Percentiles rank a stretch among this genome's conserved stretches.
Evolutionary conservation across 495 filamentous ascomycete species (phyloP).

Genomic region (Podospora pseudoanserina): DNA sequence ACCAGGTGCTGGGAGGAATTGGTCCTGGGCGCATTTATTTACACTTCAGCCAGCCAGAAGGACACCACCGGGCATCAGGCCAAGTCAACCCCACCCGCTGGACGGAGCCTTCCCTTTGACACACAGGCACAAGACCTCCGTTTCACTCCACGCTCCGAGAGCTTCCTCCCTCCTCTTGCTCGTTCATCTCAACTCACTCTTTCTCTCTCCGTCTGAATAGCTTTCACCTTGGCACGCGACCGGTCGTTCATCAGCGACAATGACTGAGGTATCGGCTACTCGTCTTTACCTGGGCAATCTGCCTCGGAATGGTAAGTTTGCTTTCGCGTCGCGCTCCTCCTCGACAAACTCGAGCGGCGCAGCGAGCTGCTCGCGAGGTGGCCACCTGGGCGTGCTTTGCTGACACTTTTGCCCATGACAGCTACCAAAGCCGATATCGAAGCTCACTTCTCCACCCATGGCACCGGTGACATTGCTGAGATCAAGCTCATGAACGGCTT

Average conservation of each 20-base stretch:
- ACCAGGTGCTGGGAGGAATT: background rate
- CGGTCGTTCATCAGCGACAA: conserved; percentile 29
- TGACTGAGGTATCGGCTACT: conserved; percentile 83
- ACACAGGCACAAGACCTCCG: background rate
- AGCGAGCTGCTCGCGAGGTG: background rate
- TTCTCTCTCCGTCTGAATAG: background rate
- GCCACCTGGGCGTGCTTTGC: background rate
- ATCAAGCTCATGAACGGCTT: conserved; percentile 99
- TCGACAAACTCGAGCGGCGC: conserved; percentile 17
- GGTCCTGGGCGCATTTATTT: background rate
- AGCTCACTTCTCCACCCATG: conserved; percentile 90
- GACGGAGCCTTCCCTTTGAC: background rate
- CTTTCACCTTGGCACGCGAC: background rate
- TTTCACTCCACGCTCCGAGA: conserved; percentile 8
- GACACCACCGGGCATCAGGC: background rate
- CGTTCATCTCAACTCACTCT: background rate
- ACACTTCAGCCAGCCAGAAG: background rate
- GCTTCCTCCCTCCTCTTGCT: background rate
- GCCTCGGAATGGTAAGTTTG: conserved; percentile 83
- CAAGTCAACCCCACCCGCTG: background rate
- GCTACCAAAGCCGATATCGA: conserved; percentile 96
- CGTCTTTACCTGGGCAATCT: conserved; percentile 97
- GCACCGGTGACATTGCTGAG: conserved; percentile 93
- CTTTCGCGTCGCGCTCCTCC: background rate
- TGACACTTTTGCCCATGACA: conserved; percentile 38